phyloP scores from a whole-genome alignment of 495 filamentous ascomycete species.

The Aspergillus coremiiformis region DNA sequence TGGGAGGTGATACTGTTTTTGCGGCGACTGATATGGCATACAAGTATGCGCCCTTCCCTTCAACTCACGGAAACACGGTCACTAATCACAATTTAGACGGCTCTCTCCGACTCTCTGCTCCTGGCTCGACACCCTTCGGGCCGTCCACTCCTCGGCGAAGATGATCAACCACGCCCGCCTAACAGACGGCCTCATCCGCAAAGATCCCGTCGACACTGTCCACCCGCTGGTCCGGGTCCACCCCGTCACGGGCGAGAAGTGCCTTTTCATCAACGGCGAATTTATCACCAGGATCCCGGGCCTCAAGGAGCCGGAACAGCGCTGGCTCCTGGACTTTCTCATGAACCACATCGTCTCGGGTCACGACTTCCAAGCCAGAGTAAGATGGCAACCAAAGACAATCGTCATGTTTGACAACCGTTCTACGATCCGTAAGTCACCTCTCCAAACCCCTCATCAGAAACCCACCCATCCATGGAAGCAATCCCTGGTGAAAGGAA shows the following conservation, averaged over 20 bases:
- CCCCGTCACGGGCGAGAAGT: conserved; percentile 72
- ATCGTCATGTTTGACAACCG: conserved; percentile 84
- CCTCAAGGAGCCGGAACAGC: conserved; percentile 53
- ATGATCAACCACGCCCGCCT: conserved; percentile 62
- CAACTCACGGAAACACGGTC: neutral
- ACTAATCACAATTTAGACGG: conserved; percentile 20
- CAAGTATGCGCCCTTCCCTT: conserved; percentile 34
- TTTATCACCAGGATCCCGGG: conserved; percentile 74
- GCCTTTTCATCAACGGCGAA: conserved; percentile 71
- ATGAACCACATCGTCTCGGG: conserved; percentile 79
- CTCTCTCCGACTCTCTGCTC: conserved; percentile 61
- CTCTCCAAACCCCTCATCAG: neutral
- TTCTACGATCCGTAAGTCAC: conserved; percentile 46
- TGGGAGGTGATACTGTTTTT: conserved; percentile 74
- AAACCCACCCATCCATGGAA: no score
- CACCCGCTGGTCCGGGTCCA: conserved; percentile 72
- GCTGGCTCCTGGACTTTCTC: conserved; percentile 70
- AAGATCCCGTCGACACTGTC: conserved; percentile 58
- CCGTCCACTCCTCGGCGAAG: conserved; percentile 64
- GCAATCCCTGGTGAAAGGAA: neutral
- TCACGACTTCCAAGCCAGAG: conserved; percentile 80
- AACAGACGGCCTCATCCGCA: conserved; percentile 57
- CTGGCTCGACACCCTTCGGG: conserved; percentile 66
- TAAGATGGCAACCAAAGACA: conserved; percentile 74
- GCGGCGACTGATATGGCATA: conserved; percentile 70